Percentiles rank a stretch among this genome's conserved stretches.
Conservation (phyloP, 192 early-diverging fungal genomes). For the Funneliformis mosseae region DNA sequence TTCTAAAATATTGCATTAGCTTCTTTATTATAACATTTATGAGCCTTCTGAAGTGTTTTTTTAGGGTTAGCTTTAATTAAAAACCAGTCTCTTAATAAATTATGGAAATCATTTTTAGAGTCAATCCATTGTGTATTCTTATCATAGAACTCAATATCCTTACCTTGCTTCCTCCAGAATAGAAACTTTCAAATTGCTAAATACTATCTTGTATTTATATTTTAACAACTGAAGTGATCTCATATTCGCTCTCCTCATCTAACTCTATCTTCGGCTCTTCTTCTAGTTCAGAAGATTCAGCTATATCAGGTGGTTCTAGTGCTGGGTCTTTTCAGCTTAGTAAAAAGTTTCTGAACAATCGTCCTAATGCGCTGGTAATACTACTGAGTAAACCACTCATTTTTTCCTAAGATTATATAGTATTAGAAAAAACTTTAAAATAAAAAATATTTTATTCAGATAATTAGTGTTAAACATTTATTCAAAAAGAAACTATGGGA, state of each 20-base stretch:
- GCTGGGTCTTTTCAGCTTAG: not conserved
- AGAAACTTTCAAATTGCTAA: too few relatives aligned
- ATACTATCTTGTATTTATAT: conserved; percentile 9
- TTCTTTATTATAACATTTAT: conserved; percentile 11
- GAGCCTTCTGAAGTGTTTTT: conserved; percentile 1
- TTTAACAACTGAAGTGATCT: not conserved
- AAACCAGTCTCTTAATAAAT: conserved; percentile 7
- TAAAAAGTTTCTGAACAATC: not conserved
- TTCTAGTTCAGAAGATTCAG: not conserved
- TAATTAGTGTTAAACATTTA: too few relatives aligned
- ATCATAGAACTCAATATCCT: conserved; percentile 17
- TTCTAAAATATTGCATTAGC: not conserved
- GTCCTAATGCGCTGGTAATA: not conserved
- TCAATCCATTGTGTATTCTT: not conserved
- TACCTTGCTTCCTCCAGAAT: not conserved
- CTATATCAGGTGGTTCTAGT: not conserved
- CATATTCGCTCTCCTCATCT: not conserved
- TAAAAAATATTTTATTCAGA: too few relatives aligned
- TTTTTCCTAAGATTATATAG: conserved; percentile 11
- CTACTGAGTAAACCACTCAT: not conserved
- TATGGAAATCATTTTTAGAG: not conserved
- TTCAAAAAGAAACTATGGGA: too few relatives aligned
- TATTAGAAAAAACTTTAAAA: conserved; percentile 11
- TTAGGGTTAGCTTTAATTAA: conserved; percentile 14
- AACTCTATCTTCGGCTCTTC: too few relatives aligned